A percentile compares a stretch with the other conserved stretches of the same genome.
Conservation (phyloP, 495 filamentous ascomycete genomes). For the Trichoderma asperelloides region DNA sequence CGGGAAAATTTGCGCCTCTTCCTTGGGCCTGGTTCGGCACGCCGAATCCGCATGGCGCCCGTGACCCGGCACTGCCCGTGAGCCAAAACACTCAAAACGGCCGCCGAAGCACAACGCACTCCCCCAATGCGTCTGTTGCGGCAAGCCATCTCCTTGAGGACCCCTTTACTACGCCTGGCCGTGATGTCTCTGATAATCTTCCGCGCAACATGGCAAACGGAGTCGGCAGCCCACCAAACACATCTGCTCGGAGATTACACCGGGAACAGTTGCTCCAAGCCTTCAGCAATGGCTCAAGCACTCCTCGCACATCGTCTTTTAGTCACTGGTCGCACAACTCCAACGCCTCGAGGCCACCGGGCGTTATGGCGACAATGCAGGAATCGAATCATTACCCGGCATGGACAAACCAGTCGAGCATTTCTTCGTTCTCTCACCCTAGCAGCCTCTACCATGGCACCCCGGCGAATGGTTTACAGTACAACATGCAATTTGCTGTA, state of each 20-base stretch:
- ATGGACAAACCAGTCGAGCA: slow-evolving; percentile 12
- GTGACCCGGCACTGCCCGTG: neutral
- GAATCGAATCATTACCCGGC: slow-evolving; percentile 12
- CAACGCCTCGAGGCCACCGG: neutral
- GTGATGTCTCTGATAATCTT: neutral
- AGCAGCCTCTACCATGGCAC: slow-evolving; percentile 21
- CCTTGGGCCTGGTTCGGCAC: slow-evolving; percentile 1
- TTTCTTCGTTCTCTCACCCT: slow-evolving; percentile 14
- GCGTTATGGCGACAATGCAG: neutral
- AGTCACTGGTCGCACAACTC: neutral
- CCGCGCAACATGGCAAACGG: neutral
- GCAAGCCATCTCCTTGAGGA: neutral
- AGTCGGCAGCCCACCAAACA: neutral
- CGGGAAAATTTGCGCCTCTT: neutral
- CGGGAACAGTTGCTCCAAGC: neutral
- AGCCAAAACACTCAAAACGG: neutral
- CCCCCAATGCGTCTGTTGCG: neutral
- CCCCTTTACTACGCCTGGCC: slow-evolving; percentile 3
- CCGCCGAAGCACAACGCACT: neutral
- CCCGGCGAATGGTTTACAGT: neutral
- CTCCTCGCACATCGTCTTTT: neutral
- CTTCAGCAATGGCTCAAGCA: neutral
- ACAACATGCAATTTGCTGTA: neutral
- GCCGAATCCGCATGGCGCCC: neutral
- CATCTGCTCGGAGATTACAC: neutral